Base-by-base conservation (phyloP, 75 land plant genomes). In the Picea sitchensis region DNA sequence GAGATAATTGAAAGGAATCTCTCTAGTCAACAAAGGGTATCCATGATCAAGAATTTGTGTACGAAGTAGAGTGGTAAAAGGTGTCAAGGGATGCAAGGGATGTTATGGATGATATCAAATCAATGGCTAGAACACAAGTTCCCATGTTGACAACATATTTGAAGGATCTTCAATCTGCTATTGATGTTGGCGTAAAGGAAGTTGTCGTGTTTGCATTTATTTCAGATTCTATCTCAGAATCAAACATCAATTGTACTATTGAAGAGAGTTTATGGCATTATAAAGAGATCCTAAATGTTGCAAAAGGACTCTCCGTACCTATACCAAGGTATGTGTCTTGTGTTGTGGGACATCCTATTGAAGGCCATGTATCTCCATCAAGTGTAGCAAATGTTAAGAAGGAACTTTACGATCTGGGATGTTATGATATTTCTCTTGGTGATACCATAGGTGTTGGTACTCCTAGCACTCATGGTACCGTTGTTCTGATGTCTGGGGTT, bases 201-300 rank as follows among this genome's bases (percentile, higher is more conserved):
- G 88, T 97, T 44, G 99, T 95, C 14, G 80, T 97, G 54, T 97
- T 97, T 89, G 98, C 95, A 68, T 92, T 98, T 36, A 98, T 98
- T 74, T 97, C 99, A 21, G 99, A 97, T 81, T 89, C 98, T 11
- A 94, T 97, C 79, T 91, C 95, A 26, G 91, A 84, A 87, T 88
- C 91, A 59, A 97, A 97, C 71, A 94, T 97, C 44, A 97, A 97
- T 81, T 97, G 99, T 80, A 91, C 85, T 81, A 95, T 97, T 73
- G 90, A 90, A 76, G 94, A 97, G 60, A 97, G 99, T 64, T 90
- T 95, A 65, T 63, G 71, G 62, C 98, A 94, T 60, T 97, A 92
- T 78, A 87, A 86, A 67, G 91, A 86, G 32, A 91, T 97, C 73
- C 56, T 79, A 76, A 44, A 41, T 71, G 93, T 92, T 76, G 99